A percentile compares a stretch with the other conserved stretches of the same genome.
These are phyloP conservation scores for Huntiella omanensis DNA, from an alignment of 2,329 filamentous ascomycete species.

Conservation along the genomic window DNA sequence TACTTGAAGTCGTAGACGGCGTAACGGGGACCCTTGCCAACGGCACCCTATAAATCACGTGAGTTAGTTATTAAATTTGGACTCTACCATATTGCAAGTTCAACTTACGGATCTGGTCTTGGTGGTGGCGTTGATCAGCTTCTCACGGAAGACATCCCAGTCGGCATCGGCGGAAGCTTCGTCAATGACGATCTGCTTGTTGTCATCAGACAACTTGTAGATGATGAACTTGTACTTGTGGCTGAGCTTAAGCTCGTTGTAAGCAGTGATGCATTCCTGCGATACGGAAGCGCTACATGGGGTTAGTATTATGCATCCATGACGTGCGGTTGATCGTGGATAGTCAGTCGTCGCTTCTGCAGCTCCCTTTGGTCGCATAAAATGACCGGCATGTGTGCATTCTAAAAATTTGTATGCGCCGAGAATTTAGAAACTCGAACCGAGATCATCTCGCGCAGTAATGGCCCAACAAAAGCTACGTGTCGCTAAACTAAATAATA, in stretches of 20 bases:
- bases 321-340: background rate
- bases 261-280: conserved; percentile 50
- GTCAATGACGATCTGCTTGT: conserved; percentile 67
- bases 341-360: background rate
- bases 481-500: too few relatives aligned
- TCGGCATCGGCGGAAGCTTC: conserved; percentile 47
- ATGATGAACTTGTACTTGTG: conserved; percentile 75
- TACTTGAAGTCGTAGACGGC: conserved; percentile 77
- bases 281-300: conserved; percentile 46
- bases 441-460: too few relatives aligned
- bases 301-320: background rate
- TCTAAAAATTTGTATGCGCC: too few relatives aligned
- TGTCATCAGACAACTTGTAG: conserved; percentile 71
- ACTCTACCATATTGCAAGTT: background rate
- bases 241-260: conserved; percentile 68
- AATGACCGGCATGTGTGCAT: background rate
- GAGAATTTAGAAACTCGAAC: too few relatives aligned
- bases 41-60: conserved; percentile 26
- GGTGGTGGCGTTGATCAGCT: conserved; percentile 53
- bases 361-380: conserved; percentile 9
- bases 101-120: conserved; percentile 45
- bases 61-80: background rate
- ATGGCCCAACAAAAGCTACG: too few relatives aligned
- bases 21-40: conserved; percentile 56
- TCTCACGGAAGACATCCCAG: conserved; percentile 57